Conservation (phyloP, 2,329 filamentous ascomycete genomes). For the Fusarium bulbicola region DNA sequence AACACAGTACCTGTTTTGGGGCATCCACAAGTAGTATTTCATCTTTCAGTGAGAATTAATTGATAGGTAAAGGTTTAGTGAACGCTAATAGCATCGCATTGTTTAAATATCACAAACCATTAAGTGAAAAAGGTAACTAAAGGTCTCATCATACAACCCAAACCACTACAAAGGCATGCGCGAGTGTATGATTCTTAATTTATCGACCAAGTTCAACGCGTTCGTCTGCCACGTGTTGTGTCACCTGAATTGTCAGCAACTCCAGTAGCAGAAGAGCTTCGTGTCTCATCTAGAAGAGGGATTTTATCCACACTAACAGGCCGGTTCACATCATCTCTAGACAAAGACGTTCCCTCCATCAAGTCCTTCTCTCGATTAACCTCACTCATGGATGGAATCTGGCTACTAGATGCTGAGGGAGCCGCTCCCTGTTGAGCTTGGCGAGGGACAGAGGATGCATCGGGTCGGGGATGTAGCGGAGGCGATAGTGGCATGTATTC, state of each 20-base stretch:
- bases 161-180: not conserved
- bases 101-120: not conserved
- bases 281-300: constrained; percentile 62
- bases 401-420: constrained; percentile 22
- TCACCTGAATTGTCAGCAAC: constrained; percentile 57
- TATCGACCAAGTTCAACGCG: constrained; percentile 30
- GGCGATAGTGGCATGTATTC: constrained; percentile 55
- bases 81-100: not conserved
- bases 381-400: constrained; percentile 28
- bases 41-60: not conserved
- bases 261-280: constrained; percentile 49
- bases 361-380: constrained; percentile 30
- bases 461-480: constrained; percentile 44
- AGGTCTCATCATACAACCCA: not conserved
- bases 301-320: constrained; percentile 61
- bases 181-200: not conserved
- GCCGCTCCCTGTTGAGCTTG: constrained; percentile 22
- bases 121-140: not conserved
- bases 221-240: constrained; percentile 58
- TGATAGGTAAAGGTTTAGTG: not conserved
- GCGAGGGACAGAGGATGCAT: constrained; percentile 26
- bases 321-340: constrained; percentile 33
- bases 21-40: not conserved
- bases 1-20: not conserved
- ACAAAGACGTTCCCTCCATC: constrained; percentile 16